These are phyloP conservation scores for Globisporangium echinulatum DNA, from an alignment of 352 stramenopile species.

Conservation along the genomic window DNA sequence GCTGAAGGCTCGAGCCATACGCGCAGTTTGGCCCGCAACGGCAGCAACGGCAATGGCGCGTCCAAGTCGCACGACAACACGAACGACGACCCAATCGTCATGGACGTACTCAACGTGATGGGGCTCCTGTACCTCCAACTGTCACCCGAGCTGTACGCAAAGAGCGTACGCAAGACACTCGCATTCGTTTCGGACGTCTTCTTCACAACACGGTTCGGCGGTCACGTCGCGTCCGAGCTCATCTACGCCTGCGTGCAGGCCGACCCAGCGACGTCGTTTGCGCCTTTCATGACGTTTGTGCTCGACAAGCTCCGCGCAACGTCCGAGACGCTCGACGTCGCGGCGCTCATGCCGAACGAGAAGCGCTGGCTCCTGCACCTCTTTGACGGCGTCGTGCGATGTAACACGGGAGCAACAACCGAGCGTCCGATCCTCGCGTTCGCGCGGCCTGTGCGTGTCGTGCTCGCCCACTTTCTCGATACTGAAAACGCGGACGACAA, in stretches of 20 bases:
- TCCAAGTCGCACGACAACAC: constrained; percentile 18
- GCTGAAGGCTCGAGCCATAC: constrained; percentile 19
- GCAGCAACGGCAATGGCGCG: constrained; percentile 11
- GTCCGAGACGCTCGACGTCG: constrained; percentile 17
- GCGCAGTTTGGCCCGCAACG: constrained; percentile 11
- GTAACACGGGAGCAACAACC: constrained; percentile 17
- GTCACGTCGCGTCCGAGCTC: constrained; percentile 49
- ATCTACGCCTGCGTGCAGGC: constrained; percentile 45
- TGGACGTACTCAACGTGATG: constrained; percentile 61
- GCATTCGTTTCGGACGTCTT: constrained; percentile 50
- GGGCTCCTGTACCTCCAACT: constrained; percentile 55
- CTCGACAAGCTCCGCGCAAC: constrained; percentile 47
- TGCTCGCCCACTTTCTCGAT: constrained; percentile 36
- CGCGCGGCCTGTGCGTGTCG: constrained; percentile 26
- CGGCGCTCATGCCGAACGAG: constrained; percentile 45
- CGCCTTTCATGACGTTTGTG: constrained; percentile 33
- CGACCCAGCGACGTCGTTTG: constrained; percentile 29
- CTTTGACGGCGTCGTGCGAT: constrained; percentile 44
- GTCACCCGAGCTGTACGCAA: constrained; percentile 51
- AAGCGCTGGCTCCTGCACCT: constrained; percentile 62
- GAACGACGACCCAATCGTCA: constrained; percentile 38
- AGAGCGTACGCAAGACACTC: constrained; percentile 46
- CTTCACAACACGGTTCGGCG: constrained; percentile 55
- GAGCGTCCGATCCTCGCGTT: constrained; percentile 28
- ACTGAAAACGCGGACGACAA: constrained; percentile 37